Conservation (phyloP, 441 rosid genomes). For the Eruca vesicaria region DNA sequence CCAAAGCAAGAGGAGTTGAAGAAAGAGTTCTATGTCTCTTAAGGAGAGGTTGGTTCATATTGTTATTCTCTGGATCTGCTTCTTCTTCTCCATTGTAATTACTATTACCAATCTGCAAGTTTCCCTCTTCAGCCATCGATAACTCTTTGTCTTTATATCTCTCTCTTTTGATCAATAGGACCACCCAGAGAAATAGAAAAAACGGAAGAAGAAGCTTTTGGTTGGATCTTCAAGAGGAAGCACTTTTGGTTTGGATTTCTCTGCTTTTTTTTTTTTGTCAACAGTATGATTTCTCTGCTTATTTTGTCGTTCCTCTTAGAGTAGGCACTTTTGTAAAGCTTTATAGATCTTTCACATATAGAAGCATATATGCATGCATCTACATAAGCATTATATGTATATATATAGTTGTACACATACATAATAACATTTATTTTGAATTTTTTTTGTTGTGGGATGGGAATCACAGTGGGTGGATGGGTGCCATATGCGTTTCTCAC, state of each 20-base stretch:
- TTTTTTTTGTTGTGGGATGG: conserved; percentile 2
- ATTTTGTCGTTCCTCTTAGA: conserved; percentile 27
- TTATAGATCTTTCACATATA: conserved; percentile 18
- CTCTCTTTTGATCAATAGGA: not conserved
- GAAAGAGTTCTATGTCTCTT: conserved; percentile 67
- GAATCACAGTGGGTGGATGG: conserved; percentile 24
- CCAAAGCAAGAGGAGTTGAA: conserved; percentile 67
- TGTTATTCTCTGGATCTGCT: conserved; percentile 59
- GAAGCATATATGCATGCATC: not conserved
- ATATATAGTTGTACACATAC: not conserved
- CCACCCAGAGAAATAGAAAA: not conserved
- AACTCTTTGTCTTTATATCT: conserved; percentile 6
- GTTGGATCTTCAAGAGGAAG: conserved; percentile 17
- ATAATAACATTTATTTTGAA: not conserved
- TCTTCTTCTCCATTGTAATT: conserved; percentile 28
- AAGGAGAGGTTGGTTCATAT: conserved; percentile 57
- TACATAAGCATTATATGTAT: conserved; percentile 3
- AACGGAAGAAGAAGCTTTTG: not conserved
- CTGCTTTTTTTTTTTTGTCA: conserved; percentile 14
- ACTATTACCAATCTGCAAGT: conserved; percentile 15
- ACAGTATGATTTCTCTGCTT: conserved; percentile 22
- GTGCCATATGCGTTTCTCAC: conserved; percentile 23
- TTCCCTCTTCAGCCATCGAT: conserved; percentile 25
- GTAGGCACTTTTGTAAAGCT: conserved; percentile 4
- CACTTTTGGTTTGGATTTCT: conserved; percentile 19